phyloP scores from a whole-genome alignment of 768 basidiomycete genomes.

The Collybia sp. region DNA sequence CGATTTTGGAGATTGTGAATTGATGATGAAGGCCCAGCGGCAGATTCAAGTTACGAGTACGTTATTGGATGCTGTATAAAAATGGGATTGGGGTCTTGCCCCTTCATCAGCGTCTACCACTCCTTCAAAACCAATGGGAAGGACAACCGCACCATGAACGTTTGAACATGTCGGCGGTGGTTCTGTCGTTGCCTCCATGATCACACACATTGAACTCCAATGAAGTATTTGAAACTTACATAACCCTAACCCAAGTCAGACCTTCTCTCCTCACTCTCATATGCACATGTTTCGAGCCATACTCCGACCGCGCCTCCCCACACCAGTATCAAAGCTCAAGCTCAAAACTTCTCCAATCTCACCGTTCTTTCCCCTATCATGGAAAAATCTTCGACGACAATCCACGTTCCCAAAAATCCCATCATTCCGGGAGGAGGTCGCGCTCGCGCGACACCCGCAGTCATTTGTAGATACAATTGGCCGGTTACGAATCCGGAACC shows the following conservation, averaged over 20 bases:
- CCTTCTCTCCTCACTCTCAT: not conserved
- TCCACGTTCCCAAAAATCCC: constrained; percentile 30
- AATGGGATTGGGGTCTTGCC: constrained; percentile 26
- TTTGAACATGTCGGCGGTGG: too few species aligned
- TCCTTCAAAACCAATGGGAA: constrained; percentile 32
- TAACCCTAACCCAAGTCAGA: constrained; percentile 13
- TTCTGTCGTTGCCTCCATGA: constrained; percentile 16
- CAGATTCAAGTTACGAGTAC: too few species aligned
- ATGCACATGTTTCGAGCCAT: not conserved
- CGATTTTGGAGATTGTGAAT: constrained; percentile 34
- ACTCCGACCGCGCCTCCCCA: not conserved
- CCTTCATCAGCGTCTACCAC: constrained; percentile 74
- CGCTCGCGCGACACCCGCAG: constrained; percentile 21
- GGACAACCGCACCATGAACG: constrained; percentile 22
- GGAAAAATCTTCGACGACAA: not conserved
- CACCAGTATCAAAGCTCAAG: too few species aligned
- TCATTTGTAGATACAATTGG: constrained; percentile 43
- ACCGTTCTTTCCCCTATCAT: constrained; percentile 1
- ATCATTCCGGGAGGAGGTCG: constrained; percentile 29
- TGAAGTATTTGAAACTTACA: constrained; percentile 5
- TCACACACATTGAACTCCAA: too few species aligned
- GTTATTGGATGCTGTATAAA: not conserved
- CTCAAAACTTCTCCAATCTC: constrained; percentile 10
- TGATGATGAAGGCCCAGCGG: constrained; percentile 49
- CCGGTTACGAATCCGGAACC: constrained; percentile 45